Evolutionary conservation across 805 yeast genomes (phyloP), one percentile per base, ranked within the genome.

Genomic region (Hanseniaspora singularis): DNA sequence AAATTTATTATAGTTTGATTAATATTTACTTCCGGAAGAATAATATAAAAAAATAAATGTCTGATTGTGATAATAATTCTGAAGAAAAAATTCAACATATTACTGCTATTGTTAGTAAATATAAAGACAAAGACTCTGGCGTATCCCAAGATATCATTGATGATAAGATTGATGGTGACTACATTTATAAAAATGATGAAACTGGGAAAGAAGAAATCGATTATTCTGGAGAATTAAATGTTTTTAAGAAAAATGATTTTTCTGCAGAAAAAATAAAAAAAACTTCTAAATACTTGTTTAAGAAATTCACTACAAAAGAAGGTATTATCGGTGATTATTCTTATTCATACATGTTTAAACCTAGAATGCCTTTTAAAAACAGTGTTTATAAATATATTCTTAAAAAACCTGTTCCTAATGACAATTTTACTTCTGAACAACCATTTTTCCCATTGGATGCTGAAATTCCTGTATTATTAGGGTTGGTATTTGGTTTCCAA

Each of bases 261-360:
- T 46, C 50, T 11, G 16, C 22, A n/a, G 27, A 33, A 16, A 40
- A 31, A 39, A 33, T 47, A 10, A 36, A 36, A 14, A 40, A 37
- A 10, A 31, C 37, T 16, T 40, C 42, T 11, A 36, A 47, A 8
- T 58, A 56, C 46, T 14, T 54, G 15, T 23, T 52, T 41, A 55
- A 50, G 51, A 76, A 76, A 57, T 64, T 76, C 65, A 76, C 89
- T 51, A 82, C 95, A 30, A 73, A 69, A 49, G 86, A 84, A 16
- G 95, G 96, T 6, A 56, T 84, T 33, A 55, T 87, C n/a, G 96
- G 96, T 31, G 89, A 83, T 57, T 84, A 85, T 57, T 86, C 87
- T 66, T 87, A 87, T 55, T 74, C 70, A 18, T 79, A 77, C 54
- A 71, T 87, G 30, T 86, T 87, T 70, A 74, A 81, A 1, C 96